Evolutionary conservation across 495 filamentous ascomycete genomes (phyloP), one percentile per base, ranked within the genome.

Genomic region (Penicillium mononematosum): DNA sequence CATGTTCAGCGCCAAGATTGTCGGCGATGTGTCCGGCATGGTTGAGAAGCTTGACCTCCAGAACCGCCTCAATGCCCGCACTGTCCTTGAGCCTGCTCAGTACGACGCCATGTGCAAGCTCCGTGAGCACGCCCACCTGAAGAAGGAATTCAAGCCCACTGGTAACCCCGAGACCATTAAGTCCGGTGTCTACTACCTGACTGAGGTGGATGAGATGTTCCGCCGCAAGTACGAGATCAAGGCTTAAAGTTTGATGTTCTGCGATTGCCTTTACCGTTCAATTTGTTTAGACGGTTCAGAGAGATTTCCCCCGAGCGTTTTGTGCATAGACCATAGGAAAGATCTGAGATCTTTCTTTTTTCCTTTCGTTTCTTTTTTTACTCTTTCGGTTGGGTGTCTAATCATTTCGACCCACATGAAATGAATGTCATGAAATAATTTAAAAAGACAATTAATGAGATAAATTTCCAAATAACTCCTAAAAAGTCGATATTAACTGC

Each of bases 91-190:
- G 44, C 94, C 94, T 14, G 80, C 91, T 80, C 85, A 87, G 5
- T 98, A 96, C 64, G 94, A 96, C 71, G 83, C 88, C 87, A 95
- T 96, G 88, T 98, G 94, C 78, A 82, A 88, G 58, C 83, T 98
- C 61, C 89, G 94, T 61, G 90, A 97, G 81, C 85, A 91, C 72
- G 95, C 93, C 59, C 94, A 98, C 75, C 78, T 97, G 65, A 81
- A 96, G 81, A 97, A 96, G 81, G 74, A 86, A 77, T 98, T 88
- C 77, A 85, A 78, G 62, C 94, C 94, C 38, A 59, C 77, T 48
- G 94, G 94, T 56, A 85, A 85, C 45, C 64, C 81, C n/a, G 88
- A 91, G 38, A 91, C 85, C 59, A 82, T 98, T n/a, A 70, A 78
- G 60, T 77, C 83, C 54, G 89, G 88, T 45, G 88, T 88, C 14